Percentiles rank a stretch among this genome's conserved stretches.
Conservation (phyloP, 164 flowering plant genomes). For the Protea cynaroides region DNA sequence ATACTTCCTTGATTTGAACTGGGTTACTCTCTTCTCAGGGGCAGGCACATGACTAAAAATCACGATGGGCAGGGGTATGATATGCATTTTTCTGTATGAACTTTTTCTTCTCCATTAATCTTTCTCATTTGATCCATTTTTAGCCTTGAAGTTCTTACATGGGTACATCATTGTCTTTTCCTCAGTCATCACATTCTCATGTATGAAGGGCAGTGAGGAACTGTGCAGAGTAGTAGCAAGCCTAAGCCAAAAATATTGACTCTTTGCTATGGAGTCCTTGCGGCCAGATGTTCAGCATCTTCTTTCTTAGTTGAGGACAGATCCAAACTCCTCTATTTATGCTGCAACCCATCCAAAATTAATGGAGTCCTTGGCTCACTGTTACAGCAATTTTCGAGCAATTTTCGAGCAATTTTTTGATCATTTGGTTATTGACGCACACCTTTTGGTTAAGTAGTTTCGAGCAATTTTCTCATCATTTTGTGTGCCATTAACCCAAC, state of each 20-base stretch:
- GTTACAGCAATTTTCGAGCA: not conserved
- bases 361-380: slow-evolving; percentile 26
- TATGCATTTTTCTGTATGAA: slow-evolving; percentile 94
- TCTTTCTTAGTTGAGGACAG: slow-evolving; percentile 77
- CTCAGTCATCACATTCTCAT: slow-evolving; percentile 83
- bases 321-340: slow-evolving; percentile 69
- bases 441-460: not conserved
- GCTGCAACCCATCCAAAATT: slow-evolving; percentile 82
- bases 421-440: not conserved
- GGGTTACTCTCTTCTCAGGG: too few species aligned
- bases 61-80: too few species aligned
- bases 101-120: not conserved
- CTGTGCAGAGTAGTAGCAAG: slow-evolving; percentile 81
- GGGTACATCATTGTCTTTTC: slow-evolving; percentile 14
- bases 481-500: too few species aligned
- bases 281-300: slow-evolving; percentile 90
- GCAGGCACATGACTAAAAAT: too few species aligned
- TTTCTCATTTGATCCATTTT: slow-evolving; percentile 1
- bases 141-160: not conserved
- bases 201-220: slow-evolving; percentile 96
- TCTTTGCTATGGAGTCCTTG: slow-evolving; percentile 53
- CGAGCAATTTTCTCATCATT: not conserved
- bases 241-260: slow-evolving; percentile 73
- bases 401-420: too few species aligned
- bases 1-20: too few species aligned